Evolutionary conservation across 352 stramenopile genomes (phyloP).

Genomic region (Phytophthora hibernalis): DNA sequence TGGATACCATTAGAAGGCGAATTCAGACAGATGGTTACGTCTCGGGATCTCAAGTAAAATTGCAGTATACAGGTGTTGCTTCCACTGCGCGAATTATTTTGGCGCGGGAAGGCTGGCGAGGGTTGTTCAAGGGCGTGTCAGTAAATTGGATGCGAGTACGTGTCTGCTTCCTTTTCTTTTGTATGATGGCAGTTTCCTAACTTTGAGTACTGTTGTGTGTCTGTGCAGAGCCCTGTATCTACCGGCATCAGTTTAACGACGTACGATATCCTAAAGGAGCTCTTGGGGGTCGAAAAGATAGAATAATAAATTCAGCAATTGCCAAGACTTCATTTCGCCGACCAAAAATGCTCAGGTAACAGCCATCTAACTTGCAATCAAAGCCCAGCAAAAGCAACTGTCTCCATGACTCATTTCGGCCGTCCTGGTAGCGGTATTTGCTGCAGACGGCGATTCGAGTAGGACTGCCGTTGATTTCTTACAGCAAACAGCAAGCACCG

Average conservation of each 20-base stretch:
- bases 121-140: slow-evolving; percentile 88
- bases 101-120: slow-evolving; percentile 76
- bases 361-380: too few species aligned
- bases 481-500: too few species aligned
- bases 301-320: slow-evolving; percentile 35
- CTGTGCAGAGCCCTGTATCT: slow-evolving; percentile 75
- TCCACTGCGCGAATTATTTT: slow-evolving; percentile 78
- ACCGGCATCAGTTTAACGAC: slow-evolving; percentile 88
- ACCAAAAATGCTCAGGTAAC: too few species aligned
- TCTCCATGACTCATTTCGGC: too few species aligned
- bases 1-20: slow-evolving; percentile 85
- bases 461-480: too few species aligned
- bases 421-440: too few species aligned
- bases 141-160: slow-evolving; percentile 89
- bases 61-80: slow-evolving; percentile 74
- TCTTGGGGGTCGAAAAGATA: slow-evolving; percentile 86
- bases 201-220: not conserved
- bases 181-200: not conserved
- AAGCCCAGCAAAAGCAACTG: too few species aligned
- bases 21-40: slow-evolving; percentile 89
- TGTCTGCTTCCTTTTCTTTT: slow-evolving; percentile 4
- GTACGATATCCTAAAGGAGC: slow-evolving; percentile 88
- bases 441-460: too few species aligned
- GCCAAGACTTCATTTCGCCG: not conserved
- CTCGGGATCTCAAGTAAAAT: slow-evolving; percentile 43